These are phyloP conservation scores for Phallus indusiatus DNA, from an alignment of 768 basidiomycete genomes.

Conservation along the genomic window DNA sequence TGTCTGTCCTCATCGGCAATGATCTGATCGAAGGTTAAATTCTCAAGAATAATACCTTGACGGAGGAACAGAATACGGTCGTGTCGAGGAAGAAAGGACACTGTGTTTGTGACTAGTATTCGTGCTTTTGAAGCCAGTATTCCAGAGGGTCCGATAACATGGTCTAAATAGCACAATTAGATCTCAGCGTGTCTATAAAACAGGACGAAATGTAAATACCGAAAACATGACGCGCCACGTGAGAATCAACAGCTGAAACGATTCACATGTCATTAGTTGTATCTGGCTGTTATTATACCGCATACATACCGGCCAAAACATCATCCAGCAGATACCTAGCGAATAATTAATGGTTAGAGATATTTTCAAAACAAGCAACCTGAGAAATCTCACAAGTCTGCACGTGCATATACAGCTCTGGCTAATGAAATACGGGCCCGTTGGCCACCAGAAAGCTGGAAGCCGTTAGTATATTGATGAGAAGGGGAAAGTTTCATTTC, in stretches of 20 bases:
- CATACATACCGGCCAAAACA: slow-evolving; percentile 48
- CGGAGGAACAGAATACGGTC: slow-evolving; percentile 69
- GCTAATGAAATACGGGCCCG: slow-evolving; percentile 78
- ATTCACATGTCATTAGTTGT: slow-evolving; percentile 31
- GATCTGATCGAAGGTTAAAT: slow-evolving; percentile 53
- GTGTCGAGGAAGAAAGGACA: slow-evolving; percentile 73
- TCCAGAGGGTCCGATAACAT: slow-evolving; percentile 81
- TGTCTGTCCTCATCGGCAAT: slow-evolving; percentile 54
- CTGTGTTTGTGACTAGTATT: slow-evolving; percentile 78
- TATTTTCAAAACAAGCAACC: neutral
- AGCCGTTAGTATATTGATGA: slow-evolving; percentile 12
- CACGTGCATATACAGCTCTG: slow-evolving; percentile 82
- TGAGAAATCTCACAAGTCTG: slow-evolving; percentile 56
- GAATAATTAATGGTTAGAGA: neutral
- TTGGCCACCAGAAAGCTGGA: slow-evolving; percentile 72
- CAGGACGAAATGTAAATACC: slow-evolving; percentile 29
- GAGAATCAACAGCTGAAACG: slow-evolving; percentile 58
- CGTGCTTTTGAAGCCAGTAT: slow-evolving; percentile 76
- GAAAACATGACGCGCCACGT: slow-evolving; percentile 80
- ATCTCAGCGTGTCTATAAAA: neutral
- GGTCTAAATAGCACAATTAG: slow-evolving; percentile 36
- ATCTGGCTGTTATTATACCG: slow-evolving; percentile 23
- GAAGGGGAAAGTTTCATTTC: neutral
- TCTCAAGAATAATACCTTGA: slow-evolving; percentile 74
- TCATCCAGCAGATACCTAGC: slow-evolving; percentile 75